Evolutionary conservation across 2,329 filamentous ascomycete species (phyloP), one percentile per base, ranked within the genome.

Genomic region (Venturia pyrina): DNA sequence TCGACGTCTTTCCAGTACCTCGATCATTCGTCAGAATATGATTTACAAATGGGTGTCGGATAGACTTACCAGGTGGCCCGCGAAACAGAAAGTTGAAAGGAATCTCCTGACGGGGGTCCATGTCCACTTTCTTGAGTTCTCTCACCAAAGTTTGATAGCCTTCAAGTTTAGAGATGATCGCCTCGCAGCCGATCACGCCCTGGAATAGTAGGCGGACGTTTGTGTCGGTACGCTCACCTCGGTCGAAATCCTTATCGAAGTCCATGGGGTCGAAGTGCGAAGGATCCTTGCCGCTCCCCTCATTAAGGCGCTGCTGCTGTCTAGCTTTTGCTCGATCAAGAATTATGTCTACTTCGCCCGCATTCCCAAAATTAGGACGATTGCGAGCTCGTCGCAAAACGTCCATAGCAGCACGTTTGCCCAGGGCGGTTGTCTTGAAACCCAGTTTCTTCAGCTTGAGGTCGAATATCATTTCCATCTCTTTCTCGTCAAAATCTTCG

Each of bases 1-100:
- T 90, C 0, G 86, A 87, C 0, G 89, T 91, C 71, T 92, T 92
- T 0, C 89, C 89, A 0, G 89, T 91, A 0, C 83, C 82, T 82
- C 69, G 28, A 66, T 11, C 10, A 8, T 28, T 40, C 11, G 62
- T 63, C 19, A 63, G 41, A 28, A 28, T 4, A 28, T 28, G 28
- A 4, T 28, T 28, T 4, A 28, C 28, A 28, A 24, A 19, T 46
- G 15, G 44, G 21, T 8, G 62, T 21, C 17, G 17, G 24, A 13
- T 19, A 28, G 28, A 64, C 72, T 71, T 76, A 83, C 86, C 87
- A 17, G 86, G 86, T 64, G 83, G 79, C 0, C 89, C 88, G 0
- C 84, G 81, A 75, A 91, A 91, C 0, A 91, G 70, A 69, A 90
- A 90, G 67, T 83, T 88, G 72, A 88, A 89, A 0, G 87, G 87